A percentile compares a stretch with the other conserved stretches of the same genome.
phyloP scores from a whole-genome alignment of 306 rosid species.

The Pyrus bretschneideri region DNA sequence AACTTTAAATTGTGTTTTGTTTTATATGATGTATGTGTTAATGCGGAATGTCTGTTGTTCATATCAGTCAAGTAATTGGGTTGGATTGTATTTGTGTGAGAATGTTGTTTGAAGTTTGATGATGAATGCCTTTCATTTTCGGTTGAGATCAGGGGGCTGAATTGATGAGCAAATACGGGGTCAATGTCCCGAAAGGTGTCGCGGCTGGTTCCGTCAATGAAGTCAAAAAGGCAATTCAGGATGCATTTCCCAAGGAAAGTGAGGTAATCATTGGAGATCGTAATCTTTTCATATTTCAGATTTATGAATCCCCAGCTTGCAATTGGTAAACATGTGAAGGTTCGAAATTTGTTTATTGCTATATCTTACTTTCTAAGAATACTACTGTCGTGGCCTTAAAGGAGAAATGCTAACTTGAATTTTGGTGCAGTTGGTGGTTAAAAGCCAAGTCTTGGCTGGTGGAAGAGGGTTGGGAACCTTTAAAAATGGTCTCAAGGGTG shows the following conservation, averaged over 20 bases:
- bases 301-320: neutral
- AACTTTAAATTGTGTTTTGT: neutral
- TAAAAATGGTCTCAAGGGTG: slow-evolving; percentile 86
- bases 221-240: slow-evolving; percentile 44
- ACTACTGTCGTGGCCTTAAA: neutral
- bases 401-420: slow-evolving; percentile 20
- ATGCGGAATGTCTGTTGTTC: too few species aligned
- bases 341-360: neutral
- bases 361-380: neutral
- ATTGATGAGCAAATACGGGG: slow-evolving; percentile 81
- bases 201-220: slow-evolving; percentile 40
- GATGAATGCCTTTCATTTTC: neutral
- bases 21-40: neutral
- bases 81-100: neutral
- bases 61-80: neutral
- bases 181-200: slow-evolving; percentile 61
- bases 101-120: neutral
- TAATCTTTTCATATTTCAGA: neutral
- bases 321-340: neutral
- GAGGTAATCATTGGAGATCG: slow-evolving; percentile 29
- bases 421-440: slow-evolving; percentile 52
- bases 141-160: slow-evolving; percentile 70
- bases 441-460: slow-evolving; percentile 89
- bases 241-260: slow-evolving; percentile 47
- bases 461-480: slow-evolving; percentile 97